Conservation (phyloP, 257 asterid genomes). For the Solanum neorickii region DNA sequence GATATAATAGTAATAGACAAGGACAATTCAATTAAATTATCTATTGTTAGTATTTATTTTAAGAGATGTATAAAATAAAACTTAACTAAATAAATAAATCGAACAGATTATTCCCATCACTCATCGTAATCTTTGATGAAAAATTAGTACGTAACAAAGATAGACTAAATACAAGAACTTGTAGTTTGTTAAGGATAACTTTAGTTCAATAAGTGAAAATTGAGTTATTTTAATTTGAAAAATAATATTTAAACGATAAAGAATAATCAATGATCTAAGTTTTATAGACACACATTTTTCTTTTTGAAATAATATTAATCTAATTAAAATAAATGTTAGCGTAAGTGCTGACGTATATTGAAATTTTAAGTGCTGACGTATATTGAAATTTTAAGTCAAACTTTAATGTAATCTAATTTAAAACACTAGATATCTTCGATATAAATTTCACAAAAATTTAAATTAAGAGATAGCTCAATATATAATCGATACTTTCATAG, state of each 20-base stretch:
- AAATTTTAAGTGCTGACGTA: not conserved
- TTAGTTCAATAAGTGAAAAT: not conserved
- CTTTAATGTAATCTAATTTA: no score
- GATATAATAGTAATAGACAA: no score
- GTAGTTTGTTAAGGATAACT: not conserved
- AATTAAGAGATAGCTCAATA: no score
- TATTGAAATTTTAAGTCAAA: not conserved
- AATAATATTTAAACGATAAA: no score
- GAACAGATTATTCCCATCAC: not conserved
- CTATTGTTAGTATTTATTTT: no score
- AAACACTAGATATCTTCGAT: not conserved
- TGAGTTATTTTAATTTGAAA: not conserved
- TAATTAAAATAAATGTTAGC: no score
- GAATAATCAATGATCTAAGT: not conserved
- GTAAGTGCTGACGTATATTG: not conserved
- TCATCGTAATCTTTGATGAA: not conserved
- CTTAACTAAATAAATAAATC: not conserved
- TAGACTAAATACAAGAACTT: not conserved
- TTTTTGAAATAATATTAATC: not conserved
- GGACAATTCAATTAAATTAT: not conserved
- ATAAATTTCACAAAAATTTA: not conserved
- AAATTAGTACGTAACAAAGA: not conserved
- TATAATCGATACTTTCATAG: no score
- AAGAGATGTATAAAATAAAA: no score
- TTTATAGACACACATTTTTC: no score